These are phyloP conservation scores for Oryza glumipatula DNA, from an alignment of 176 grass and related monocot genomes.

Conservation along the genomic window DNA sequence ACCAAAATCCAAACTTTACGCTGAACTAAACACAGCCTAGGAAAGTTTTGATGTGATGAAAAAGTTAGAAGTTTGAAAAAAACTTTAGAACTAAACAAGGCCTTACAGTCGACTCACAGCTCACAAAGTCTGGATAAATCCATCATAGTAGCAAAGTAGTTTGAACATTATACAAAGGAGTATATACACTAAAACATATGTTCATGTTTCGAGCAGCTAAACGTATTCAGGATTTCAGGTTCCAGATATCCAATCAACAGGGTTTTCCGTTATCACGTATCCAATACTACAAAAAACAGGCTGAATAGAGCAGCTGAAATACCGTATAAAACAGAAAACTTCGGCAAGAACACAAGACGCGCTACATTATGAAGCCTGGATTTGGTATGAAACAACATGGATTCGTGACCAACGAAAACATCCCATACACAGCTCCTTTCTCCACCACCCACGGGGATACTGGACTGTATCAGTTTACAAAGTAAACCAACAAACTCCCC, in stretches of 20 bases:
- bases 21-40: too few relatives aligned
- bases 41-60: too few relatives aligned
- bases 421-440: not conserved
- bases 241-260: not conserved
- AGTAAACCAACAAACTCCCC: conserved; percentile 42
- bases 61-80: too few relatives aligned
- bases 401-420: conserved; percentile 33
- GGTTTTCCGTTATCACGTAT: not conserved
- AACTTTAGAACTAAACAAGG: too few relatives aligned
- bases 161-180: too few relatives aligned
- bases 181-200: too few relatives aligned
- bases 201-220: not conserved
- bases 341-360: conserved; percentile 6
- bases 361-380: not conserved
- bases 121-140: too few relatives aligned
- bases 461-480: conserved; percentile 24
- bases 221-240: not conserved
- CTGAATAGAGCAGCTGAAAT: not conserved
- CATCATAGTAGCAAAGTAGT: too few relatives aligned
- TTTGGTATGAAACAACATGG: conserved; percentile 21
- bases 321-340: conserved; percentile 1
- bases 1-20: too few relatives aligned
- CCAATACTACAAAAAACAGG: conserved; percentile 11
- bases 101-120: too few relatives aligned
- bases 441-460: not conserved